Base-by-base conservation (phyloP, 257 asterid species). In the Verbascum thapsus region DNA sequence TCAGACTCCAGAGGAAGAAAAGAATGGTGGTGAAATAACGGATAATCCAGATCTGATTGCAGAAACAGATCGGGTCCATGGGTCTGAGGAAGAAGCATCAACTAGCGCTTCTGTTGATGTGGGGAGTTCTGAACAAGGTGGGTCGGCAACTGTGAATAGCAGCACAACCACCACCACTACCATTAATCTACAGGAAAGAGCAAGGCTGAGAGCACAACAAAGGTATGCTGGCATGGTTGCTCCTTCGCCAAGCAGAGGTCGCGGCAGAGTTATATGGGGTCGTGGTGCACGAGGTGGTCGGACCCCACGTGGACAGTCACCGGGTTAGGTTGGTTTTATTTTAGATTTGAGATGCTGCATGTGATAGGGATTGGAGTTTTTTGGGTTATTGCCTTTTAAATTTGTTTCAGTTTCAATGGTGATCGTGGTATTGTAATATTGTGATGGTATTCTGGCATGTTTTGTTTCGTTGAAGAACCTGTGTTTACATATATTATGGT, bases 231-330 rank as follows among this genome's bases (percentile, higher is more conserved):
- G 79, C 51, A 53, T 74, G 72, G 30, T 19, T 23, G 9, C 77
- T 38, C 32, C 96, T 50, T 10, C 81, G 2, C 66, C 76, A 2
- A 11, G 61, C 66, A 78, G 97, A 68, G 88, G 75, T 41, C 96
- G 95, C 20, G 96, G 81, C 23, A 74, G 97, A 70, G 65, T 47
- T 4, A 53, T 63, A 37, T 81, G 90, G n/a, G 91, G 84, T 9
- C 91, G 96, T 48, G 87, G 64, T 64, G 76, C 70, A 0, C 85
- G 95, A 5, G 84, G 91, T 45, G 86, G 84, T 19, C 88, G 91
- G 2, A 41, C 78, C 30, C 70, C 69, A 5, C 88, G 83, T 10
- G 85, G 88, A 11, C 90, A 52, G 18, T 32, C 81, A 40, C 76
- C 91, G 68, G 78, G 87, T 39, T 72, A 80, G 67, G 41, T 6